Evolutionary conservation across 2,329 filamentous ascomycete genomes (phyloP).

Genomic region (Pestalotiopsis sp.): DNA sequence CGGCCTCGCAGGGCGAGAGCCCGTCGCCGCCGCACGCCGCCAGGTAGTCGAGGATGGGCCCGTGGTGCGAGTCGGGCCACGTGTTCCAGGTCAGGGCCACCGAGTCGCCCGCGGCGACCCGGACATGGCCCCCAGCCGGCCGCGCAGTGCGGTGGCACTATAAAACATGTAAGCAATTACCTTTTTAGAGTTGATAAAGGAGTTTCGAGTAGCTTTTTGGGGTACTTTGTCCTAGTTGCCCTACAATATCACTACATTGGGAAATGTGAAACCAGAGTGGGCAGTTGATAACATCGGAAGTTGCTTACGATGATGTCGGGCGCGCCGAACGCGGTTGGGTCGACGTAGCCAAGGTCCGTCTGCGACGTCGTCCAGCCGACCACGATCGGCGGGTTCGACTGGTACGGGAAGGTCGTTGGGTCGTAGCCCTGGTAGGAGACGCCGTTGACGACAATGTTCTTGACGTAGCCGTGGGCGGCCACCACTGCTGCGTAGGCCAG

Average conservation of each 20-base stretch:
- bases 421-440: constrained; percentile 26
- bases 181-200: too few relatives aligned
- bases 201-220: too few relatives aligned
- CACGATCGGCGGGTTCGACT: constrained; percentile 27
- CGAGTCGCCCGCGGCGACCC: constrained; percentile 43
- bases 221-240: too few relatives aligned
- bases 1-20: constrained; percentile 32
- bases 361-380: constrained; percentile 30
- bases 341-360: constrained; percentile 44
- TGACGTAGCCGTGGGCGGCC: constrained; percentile 26
- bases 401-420: constrained; percentile 18
- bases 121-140: constrained; percentile 39
- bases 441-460: constrained; percentile 26
- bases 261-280: too few relatives aligned
- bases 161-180: too few relatives aligned
- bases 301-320: constrained; percentile 41
- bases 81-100: constrained; percentile 48
- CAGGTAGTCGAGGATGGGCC: constrained; percentile 47
- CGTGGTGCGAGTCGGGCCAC: constrained; percentile 50
- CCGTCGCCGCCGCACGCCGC: constrained; percentile 39
- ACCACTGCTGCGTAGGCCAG: constrained; percentile 21
- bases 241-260: too few relatives aligned
- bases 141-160: constrained; percentile 43
- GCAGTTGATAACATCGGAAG: too few relatives aligned
- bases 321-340: constrained; percentile 40